Evolutionary conservation across 345 rosid genomes (phyloP).

Genomic region (Moricandia arvensis): DNA sequence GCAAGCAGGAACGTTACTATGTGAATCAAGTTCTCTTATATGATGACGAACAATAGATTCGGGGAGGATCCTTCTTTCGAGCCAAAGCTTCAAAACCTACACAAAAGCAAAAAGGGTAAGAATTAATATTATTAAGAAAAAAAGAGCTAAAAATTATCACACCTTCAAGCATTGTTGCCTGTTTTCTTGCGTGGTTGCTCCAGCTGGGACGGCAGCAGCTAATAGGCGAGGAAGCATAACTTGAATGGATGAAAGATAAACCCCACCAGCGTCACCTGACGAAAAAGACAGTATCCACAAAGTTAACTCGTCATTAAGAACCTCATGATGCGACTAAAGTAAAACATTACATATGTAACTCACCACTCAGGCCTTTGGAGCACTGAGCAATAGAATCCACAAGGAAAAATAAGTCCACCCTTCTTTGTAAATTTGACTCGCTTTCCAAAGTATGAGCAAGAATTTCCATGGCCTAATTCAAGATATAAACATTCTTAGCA

Average conservation of each 20-base stretch:
- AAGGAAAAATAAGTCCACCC: slow-evolving; percentile 91
- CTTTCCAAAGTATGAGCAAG: slow-evolving; percentile 67
- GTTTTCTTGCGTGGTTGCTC: slow-evolving; percentile 73
- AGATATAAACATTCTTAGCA: slow-evolving; percentile 10
- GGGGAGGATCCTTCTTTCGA: slow-evolving; percentile 81
- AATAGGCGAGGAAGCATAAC: slow-evolving; percentile 65
- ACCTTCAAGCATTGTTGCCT: slow-evolving; percentile 89
- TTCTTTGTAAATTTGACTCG: slow-evolving; percentile 73
- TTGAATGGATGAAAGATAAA: slow-evolving; percentile 75
- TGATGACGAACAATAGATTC: slow-evolving; percentile 77
- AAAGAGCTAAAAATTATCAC: slow-evolving; percentile 5
- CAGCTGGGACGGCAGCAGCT: slow-evolving; percentile 83
- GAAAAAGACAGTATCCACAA: neutral
- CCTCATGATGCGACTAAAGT: neutral
- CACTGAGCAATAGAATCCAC: slow-evolving; percentile 95
- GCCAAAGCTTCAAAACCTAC: slow-evolving; percentile 94
- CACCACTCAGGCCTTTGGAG: slow-evolving; percentile 84
- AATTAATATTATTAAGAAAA: neutral
- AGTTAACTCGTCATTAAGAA: neutral
- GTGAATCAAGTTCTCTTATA: slow-evolving; percentile 76
- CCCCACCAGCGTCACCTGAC: slow-evolving; percentile 75
- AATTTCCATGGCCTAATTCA: slow-evolving; percentile 65
- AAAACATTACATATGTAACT: slow-evolving; percentile 1
- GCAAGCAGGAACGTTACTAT: slow-evolving; percentile 57
- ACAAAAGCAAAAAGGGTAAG: slow-evolving; percentile 7